Percentiles rank a stretch among this genome's conserved stretches.
These are phyloP conservation scores for Sphaerulina vaccinii DNA, from an alignment of 2,329 filamentous ascomycete species.

Conservation along the genomic window DNA sequence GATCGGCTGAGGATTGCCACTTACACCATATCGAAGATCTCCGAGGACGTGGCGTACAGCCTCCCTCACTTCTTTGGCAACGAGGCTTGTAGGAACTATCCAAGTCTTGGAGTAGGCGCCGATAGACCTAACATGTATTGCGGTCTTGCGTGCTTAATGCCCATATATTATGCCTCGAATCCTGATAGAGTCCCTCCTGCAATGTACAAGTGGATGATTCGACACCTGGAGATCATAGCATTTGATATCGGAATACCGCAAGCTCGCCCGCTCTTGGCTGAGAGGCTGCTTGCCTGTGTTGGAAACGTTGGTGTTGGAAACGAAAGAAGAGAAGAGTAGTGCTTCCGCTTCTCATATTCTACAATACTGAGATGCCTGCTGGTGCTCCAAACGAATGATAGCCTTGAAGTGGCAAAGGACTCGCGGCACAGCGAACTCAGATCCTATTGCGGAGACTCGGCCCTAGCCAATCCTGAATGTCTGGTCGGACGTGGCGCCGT, in stretches of 20 bases:
- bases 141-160: slow-evolving; percentile 10
- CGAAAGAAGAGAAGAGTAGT: too few relatives aligned
- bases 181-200: slow-evolving; percentile 2
- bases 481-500: too few relatives aligned
- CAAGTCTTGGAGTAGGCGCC: background rate
- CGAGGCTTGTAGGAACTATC: background rate
- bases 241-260: background rate
- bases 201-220: slow-evolving; percentile 12
- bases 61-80: slow-evolving; percentile 17
- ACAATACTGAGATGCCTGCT: too few relatives aligned
- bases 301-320: too few relatives aligned
- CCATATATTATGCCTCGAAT: slow-evolving; percentile 13
- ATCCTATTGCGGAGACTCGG: too few relatives aligned
- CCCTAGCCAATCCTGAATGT: too few relatives aligned
- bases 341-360: too few relatives aligned
- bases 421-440: too few relatives aligned
- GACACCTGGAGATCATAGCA: slow-evolving; percentile 9
- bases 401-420: too few relatives aligned
- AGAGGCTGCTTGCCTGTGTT: too few relatives aligned
- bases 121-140: slow-evolving; percentile 6
- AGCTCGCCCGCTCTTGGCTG: background rate
- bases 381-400: too few relatives aligned
- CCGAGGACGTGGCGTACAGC: slow-evolving; percentile 12
- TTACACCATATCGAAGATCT: slow-evolving; percentile 1
- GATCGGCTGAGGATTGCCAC: background rate